These are phyloP conservation scores for Metroxylon sagu DNA, from an alignment of 176 grass and related monocot species.

Conservation along the genomic window DNA sequence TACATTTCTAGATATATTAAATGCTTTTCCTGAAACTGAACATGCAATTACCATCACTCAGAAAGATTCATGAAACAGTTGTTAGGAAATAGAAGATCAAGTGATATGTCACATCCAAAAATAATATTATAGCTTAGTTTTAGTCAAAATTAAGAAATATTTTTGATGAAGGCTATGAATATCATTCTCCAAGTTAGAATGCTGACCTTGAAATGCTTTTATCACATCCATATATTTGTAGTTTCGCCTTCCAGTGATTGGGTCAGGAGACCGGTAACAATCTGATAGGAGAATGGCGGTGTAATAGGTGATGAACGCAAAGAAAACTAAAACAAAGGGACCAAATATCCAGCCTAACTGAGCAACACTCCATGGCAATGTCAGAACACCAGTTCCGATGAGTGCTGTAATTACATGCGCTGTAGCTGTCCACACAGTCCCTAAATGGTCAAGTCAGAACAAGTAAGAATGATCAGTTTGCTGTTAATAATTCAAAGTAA, in stretches of 20 bases:
- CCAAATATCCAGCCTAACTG: conserved; percentile 17
- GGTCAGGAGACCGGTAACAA: conserved; percentile 2
- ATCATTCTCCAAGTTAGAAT: no score
- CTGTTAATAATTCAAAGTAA: no score
- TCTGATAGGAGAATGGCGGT: conserved; percentile 1
- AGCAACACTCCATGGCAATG: conserved; percentile 10
- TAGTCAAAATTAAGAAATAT: no score
- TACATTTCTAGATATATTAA: no score
- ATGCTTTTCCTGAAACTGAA: no score
- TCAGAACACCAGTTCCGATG: conserved; percentile 3
- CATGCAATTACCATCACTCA: no score
- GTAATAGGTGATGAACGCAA: conserved; percentile 6
- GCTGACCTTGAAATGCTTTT: conserved; percentile 9
- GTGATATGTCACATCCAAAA: no score
- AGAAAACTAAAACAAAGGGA: background rate
- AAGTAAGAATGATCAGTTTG: no score
- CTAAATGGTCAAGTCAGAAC: background rate
- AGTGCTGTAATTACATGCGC: conserved; percentile 14
- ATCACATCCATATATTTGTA: conserved; percentile 5
- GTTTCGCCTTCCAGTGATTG: conserved; percentile 6
- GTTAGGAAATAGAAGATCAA: no score
- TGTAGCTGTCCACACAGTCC: conserved; percentile 12
- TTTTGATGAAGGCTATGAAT: no score
- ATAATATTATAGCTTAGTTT: no score
- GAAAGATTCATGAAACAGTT: no score